Evolutionary conservation across 768 basidiomycete species (phyloP).

Genomic region (Mycena vulgaris): DNA sequence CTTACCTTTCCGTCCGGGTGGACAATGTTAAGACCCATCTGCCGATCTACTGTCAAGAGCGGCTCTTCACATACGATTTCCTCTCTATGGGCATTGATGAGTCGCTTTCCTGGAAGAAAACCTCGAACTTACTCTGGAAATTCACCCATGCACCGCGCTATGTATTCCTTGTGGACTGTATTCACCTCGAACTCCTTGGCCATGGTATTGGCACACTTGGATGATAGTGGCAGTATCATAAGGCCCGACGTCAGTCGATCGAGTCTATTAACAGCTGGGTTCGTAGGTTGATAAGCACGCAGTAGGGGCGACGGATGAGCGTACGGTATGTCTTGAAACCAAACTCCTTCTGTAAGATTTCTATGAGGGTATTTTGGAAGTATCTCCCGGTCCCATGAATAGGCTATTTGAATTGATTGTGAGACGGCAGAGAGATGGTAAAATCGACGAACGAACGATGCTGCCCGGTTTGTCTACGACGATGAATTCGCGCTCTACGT

Average conservation of each 20-base stretch:
- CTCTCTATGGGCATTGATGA: constrained; percentile 60
- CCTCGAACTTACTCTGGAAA: constrained; percentile 83
- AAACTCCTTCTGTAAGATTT: constrained; percentile 89
- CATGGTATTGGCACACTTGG: constrained; percentile 76
- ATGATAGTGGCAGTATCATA: constrained; percentile 91
- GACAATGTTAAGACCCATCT: constrained; percentile 97
- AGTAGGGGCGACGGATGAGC: constrained; percentile 44
- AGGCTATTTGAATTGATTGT: constrained; percentile 65
- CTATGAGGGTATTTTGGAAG: constrained; percentile 88
- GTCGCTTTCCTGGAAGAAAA: background rate
- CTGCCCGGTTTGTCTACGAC: constrained; percentile 98
- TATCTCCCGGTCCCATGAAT: constrained; percentile 95
- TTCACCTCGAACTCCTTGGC: constrained; percentile 88
- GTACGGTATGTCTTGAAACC: constrained; percentile 88
- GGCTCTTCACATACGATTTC: constrained; percentile 90
- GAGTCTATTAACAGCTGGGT: constrained; percentile 92
- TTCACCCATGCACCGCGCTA: constrained; percentile 87
- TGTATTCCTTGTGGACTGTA: constrained; percentile 91
- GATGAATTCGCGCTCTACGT: constrained; percentile 85
- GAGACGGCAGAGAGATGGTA: constrained; percentile 27
- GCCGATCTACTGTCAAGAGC: constrained; percentile 92
- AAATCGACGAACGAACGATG: constrained; percentile 75
- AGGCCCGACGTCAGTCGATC: constrained; percentile 96
- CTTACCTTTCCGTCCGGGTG: constrained; percentile 94
- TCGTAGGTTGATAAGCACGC: constrained; percentile 28